Percentiles rank a stretch among this genome's conserved stretches.
These are phyloP conservation scores for Malus hybrid DNA, from an alignment of 331 rosid genomes.

Conservation along the genomic window DNA sequence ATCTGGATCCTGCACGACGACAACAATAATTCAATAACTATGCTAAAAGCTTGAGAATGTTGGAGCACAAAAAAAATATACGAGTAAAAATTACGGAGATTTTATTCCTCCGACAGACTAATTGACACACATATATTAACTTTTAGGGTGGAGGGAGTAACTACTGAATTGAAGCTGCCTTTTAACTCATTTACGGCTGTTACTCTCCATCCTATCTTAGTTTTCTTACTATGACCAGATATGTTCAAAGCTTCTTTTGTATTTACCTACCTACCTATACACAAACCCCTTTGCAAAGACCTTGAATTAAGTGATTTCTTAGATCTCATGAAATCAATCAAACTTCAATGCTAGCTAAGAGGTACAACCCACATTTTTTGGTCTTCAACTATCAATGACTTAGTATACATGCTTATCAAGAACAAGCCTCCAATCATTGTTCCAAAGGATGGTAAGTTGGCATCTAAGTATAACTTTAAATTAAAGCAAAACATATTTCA, in stretches of 20 bases:
- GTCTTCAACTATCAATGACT: not conserved
- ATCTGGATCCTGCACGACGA: slow-evolving; percentile 48
- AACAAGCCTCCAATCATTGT: not conserved
- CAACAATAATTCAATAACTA: not conserved
- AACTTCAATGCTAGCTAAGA: not conserved
- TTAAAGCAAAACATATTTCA: not conserved
- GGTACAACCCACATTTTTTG: not conserved
- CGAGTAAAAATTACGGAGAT: not conserved
- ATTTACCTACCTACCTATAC: too few species aligned
- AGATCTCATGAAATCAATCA: not conserved
- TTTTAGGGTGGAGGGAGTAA: not conserved
- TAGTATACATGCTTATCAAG: not conserved
- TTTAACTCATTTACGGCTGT: not conserved
- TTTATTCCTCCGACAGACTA: not conserved
- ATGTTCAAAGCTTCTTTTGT: not conserved
- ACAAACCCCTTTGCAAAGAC: too few species aligned
- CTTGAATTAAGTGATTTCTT: too few species aligned
- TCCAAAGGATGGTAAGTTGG: not conserved
- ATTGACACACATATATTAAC: not conserved
- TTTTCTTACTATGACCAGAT: not conserved
- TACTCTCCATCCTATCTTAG: not conserved
- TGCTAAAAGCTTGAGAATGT: too few species aligned
- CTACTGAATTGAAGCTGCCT: not conserved
- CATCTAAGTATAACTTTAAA: not conserved
- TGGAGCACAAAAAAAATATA: not conserved